These are phyloP conservation scores for Marasmius oreades DNA, from an alignment of 1,284 basidiomycete genomes.

Conservation along the genomic window DNA sequence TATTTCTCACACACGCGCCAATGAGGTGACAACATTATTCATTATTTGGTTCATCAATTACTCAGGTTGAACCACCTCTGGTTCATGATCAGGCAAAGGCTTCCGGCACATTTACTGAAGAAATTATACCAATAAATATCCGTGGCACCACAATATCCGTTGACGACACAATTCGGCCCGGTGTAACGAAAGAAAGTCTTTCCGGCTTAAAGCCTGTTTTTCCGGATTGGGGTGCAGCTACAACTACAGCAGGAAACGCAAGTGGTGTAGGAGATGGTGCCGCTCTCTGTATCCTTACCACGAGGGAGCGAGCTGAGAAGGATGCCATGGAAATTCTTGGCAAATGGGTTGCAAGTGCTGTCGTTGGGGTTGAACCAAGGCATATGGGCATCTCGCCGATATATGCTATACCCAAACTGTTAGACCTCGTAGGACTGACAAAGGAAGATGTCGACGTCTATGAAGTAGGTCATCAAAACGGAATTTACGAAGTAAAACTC, in stretches of 20 bases:
- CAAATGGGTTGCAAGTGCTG: slow-evolving; percentile 81
- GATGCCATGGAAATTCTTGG: slow-evolving; percentile 86
- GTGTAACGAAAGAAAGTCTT: slow-evolving; percentile 70
- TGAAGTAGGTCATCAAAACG: slow-evolving; percentile 53
- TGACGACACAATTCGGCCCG: slow-evolving; percentile 83
- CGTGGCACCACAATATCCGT: slow-evolving; percentile 53
- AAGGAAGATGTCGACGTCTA: slow-evolving; percentile 88
- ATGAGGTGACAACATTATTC: slow-evolving; percentile 38
- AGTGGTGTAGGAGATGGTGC: slow-evolving; percentile 96
- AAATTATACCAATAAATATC: slow-evolving; percentile 76
- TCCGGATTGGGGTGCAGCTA: slow-evolving; percentile 71
- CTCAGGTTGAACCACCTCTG: not conserved
- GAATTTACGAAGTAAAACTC: slow-evolving; percentile 17
- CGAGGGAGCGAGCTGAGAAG: slow-evolving; percentile 78
- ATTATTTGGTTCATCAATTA: slow-evolving; percentile 2
- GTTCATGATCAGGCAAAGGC: slow-evolving; percentile 56
- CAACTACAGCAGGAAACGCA: slow-evolving; percentile 88
- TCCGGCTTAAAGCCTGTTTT: slow-evolving; percentile 70
- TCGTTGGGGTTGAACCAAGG: slow-evolving; percentile 83
- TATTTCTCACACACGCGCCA: slow-evolving; percentile 78
- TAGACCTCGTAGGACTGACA: slow-evolving; percentile 68
- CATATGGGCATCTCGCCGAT: slow-evolving; percentile 89
- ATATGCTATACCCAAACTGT: slow-evolving; percentile 78
- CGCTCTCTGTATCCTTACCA: slow-evolving; percentile 85
- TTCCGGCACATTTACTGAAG: slow-evolving; percentile 68